Percentiles rank a stretch among this genome's conserved stretches.
These are phyloP conservation scores for Teratosphaeria viscida DNA, from an alignment of 2,329 filamentous ascomycete species.

Conservation along the genomic window DNA sequence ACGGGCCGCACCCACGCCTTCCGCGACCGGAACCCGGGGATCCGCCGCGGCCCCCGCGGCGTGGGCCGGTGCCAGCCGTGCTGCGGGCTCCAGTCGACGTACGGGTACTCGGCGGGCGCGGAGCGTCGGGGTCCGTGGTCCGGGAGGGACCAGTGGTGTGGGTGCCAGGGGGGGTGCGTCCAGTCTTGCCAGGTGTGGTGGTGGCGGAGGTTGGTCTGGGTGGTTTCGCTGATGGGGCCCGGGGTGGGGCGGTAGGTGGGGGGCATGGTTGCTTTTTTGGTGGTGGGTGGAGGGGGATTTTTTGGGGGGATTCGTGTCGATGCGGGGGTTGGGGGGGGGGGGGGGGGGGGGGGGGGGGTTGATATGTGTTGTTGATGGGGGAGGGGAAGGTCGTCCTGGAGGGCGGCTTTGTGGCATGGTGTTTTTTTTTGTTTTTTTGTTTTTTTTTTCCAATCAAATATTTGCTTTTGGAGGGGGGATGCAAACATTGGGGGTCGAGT, in stretches of 20 bases:
- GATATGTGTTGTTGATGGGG: neutral
- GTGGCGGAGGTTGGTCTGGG: neutral
- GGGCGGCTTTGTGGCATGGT: neutral
- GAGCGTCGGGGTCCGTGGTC: conserved; percentile 12
- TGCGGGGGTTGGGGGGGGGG: neutral
- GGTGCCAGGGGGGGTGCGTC: conserved; percentile 4
- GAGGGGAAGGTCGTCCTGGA: neutral
- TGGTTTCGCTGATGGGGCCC: neutral
- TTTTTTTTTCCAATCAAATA: too few species aligned
- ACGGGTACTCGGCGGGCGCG: conserved; percentile 19
- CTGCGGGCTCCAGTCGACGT: conserved; percentile 10
- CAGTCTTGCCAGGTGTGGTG: neutral
- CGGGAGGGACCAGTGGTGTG: neutral
- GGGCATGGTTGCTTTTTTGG: neutral
- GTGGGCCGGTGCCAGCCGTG: conserved; percentile 10
- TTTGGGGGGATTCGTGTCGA: too few species aligned
- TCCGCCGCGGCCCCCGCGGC: conserved; percentile 8
- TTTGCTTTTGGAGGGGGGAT: neutral
- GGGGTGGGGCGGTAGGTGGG: neutral
- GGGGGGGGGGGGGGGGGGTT: too few species aligned
- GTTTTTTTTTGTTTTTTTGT: neutral
- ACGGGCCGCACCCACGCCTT: conserved; percentile 36
- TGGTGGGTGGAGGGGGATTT: neutral
- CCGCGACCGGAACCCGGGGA: conserved; percentile 20
- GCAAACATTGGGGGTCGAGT: neutral